Evolutionary conservation across 2,329 filamentous ascomycete species (phyloP), one percentile per base, ranked within the genome.

Genomic region (Huntiella moniliformis): DNA sequence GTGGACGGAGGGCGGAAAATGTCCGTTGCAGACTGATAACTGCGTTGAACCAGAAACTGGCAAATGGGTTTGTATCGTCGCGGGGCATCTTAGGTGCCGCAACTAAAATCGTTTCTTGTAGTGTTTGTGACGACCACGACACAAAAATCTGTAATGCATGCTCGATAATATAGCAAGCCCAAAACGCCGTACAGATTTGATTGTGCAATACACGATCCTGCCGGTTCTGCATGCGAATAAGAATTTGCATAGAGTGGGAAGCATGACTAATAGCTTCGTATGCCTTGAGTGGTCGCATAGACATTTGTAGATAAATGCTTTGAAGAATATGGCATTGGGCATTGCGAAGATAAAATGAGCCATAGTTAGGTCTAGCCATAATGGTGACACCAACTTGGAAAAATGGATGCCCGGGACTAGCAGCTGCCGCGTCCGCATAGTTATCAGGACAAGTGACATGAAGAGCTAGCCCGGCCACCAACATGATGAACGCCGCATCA

Each of bases 111-210:
- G 17, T 28, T 17, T 49, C 48, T 38, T 54, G 50, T 6, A 54
- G 42, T 7, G 52, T 33, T 8, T 50, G 45, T 5, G 50, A 51
- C 36, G 52, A 53, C 32, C 48, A 53, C 0, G 53, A 51, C 2
- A 53, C 49, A 35, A 53, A 51, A 11, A 44, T 46, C 41, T 54
- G 53, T 13, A 54, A 50, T 28, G 52, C 49, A 44, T 53, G 51
- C 44, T 54, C 53, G n/a, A 53, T 47, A 10, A 54, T 42, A 28
- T 54, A 54, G 38, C 53, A 53, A n/a, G 53, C 47, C 53, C 53
- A 54, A 44, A 53, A 53, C 3, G 52, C 52, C 3, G 51, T 49
- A 36, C 50, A 48, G n/a, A 51, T 49, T n/a, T 38, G 49, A 46
- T 54, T 48, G 7, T 49, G 45, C 32, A 10, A 33, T 18, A 12